Base-by-base conservation (phyloP, 2,329 filamentous ascomycete species). In the Botrytis sinoallii region DNA sequence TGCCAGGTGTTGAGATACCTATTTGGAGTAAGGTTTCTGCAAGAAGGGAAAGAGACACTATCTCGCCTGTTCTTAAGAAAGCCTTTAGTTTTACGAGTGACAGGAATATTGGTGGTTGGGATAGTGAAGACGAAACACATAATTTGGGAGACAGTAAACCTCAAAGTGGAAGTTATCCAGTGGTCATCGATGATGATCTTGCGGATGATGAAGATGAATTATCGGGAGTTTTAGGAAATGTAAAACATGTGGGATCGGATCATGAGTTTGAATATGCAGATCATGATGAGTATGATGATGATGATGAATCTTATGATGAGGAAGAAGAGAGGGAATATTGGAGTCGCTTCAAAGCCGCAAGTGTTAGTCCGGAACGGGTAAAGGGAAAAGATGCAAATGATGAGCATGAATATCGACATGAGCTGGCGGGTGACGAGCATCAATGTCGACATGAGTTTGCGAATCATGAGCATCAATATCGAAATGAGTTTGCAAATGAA, bases 1-100 rank as follows among this genome's bases (percentile, higher is more conserved):
- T 97, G 0, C 94, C 94, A 0, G 91, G 90, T 0, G 89, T 87
- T 0, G 83, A 85, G 32, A n/a, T 7, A n/a, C 48, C 64, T n/a
- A 32, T 72, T 32, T 69, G 64, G 61, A 29, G 40, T 59, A 72
- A 60, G 29, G 16, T 38, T 4, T 38, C 48, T 1, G 18, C 42
- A 25, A 52, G 38, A 14, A 52, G 20, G 20, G 60, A 25, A 20
- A 71, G 38, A 32, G 22, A 32, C 22, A 14, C 25, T 32, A 1
- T 68, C 4, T 29, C 66, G 3, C 35, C 46, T 32, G 16, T 68
- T 16, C 7, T 38, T 22, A 42, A 42, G 9, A 66, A 64, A 20
- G 25, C 22, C 10, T n/a, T n/a, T 10, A 66, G 32, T 29, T 38
- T 32, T 29, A n/a, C 25, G 25, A 65, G 42, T 52, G 69, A 64